These are phyloP conservation scores for Lactifluus hygrophoroides DNA, from an alignment of 768 basidiomycete species.

Conservation along the genomic window DNA sequence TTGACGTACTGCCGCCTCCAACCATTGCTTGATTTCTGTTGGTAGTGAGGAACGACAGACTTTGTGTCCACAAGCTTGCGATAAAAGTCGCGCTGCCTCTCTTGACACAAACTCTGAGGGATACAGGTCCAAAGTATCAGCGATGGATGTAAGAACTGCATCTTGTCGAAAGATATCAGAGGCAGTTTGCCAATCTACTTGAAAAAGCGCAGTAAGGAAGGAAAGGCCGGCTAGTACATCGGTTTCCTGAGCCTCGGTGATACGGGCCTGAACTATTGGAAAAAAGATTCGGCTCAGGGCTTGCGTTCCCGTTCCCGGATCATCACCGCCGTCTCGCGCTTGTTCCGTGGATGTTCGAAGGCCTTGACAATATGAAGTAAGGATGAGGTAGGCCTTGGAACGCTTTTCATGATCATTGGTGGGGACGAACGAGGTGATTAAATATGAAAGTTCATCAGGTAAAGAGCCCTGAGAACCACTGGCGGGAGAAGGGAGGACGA, in stretches of 20 bases:
- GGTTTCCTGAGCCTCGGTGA: conserved; percentile 49
- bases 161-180: conserved; percentile 55
- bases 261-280: conserved; percentile 37
- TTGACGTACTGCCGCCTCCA: conserved; percentile 48
- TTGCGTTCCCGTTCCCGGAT: conserved; percentile 45
- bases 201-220: conserved; percentile 73
- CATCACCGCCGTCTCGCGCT: conserved; percentile 30
- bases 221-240: conserved; percentile 47
- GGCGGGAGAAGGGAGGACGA: not conserved
- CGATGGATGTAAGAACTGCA: conserved; percentile 52
- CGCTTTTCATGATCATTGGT: conserved; percentile 26
- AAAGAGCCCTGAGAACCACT: conserved; percentile 11
- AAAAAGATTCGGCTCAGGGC: conserved; percentile 43
- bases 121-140: conserved; percentile 63
- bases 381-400: conserved; percentile 61
- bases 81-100: conserved; percentile 63
- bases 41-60: conserved; percentile 54
- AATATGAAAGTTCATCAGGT: conserved; percentile 17
- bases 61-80: conserved; percentile 71
- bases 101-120: conserved; percentile 41
- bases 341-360: conserved; percentile 34
- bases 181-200: conserved; percentile 68
- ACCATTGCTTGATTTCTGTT: conserved; percentile 53
- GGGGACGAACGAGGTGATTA: conserved; percentile 16
- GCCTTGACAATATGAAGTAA: conserved; percentile 62